Evolutionary conservation across 306 rosid species (phyloP).

Genomic region (apple (Malus domestica)): ASM211411v1 NC_041800.1:23752233-23752732

Average conservation of each 20-base stretch:
- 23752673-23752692: slow-evolving; percentile 29
- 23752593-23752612: neutral
- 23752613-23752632: neutral
- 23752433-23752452: too few relatives aligned
- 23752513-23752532: neutral
- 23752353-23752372: too few relatives aligned
- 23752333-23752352: too few relatives aligned
- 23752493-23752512: neutral
- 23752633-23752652: neutral
- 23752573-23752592: neutral
- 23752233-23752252: too few relatives aligned
- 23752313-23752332: too few relatives aligned
- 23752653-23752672: slow-evolving; percentile 22
- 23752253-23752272: too few relatives aligned
- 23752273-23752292: too few relatives aligned
- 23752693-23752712: slow-evolving; percentile 25
- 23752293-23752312: too few relatives aligned
- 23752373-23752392: too few relatives aligned
- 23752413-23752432: too few relatives aligned
- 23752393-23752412: too few relatives aligned
- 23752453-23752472: neutral
- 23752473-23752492: neutral
- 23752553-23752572: neutral
- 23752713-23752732: slow-evolving; percentile 16
- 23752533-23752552: neutral